Evolutionary conservation across 2,329 filamentous ascomycete species (phyloP).

Genomic region (Ceratocystis cacaofunesta): DNA sequence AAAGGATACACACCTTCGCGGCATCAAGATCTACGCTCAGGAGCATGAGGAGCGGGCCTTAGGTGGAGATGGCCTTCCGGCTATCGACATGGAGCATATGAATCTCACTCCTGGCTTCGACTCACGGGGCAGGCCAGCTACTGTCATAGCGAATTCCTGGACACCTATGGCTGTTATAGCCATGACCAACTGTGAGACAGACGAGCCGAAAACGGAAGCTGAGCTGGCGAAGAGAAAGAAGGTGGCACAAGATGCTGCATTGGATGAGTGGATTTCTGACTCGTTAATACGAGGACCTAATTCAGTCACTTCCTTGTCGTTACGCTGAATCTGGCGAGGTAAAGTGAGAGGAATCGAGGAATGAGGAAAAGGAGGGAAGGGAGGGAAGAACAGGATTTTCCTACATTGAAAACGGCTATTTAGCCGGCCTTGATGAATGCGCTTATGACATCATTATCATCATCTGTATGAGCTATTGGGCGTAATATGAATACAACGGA

Average conservation of each 20-base stretch:
- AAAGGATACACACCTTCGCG: constrained; percentile 94
- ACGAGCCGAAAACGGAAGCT: background rate
- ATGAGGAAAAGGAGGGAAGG: background rate
- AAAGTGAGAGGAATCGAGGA: too few relatives aligned
- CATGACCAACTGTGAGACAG: background rate
- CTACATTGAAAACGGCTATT: background rate
- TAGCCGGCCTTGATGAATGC: background rate
- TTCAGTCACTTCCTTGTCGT: constrained; percentile 6
- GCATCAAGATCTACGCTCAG: constrained; percentile 68
- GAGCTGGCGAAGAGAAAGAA: background rate
- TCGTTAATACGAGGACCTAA: constrained; percentile 5
- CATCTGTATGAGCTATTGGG: background rate
- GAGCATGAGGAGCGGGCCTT: constrained; percentile 29
- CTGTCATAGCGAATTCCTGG: background rate
- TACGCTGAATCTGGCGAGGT: constrained; percentile 1
- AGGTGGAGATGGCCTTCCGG: constrained; percentile 12
- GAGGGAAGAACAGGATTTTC: background rate
- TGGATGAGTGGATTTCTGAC: constrained; percentile 13
- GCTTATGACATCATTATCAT: background rate
- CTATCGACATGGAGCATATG: constrained; percentile 7
- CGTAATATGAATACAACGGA: background rate
- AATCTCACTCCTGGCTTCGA: background rate
- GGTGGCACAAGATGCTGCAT: constrained; percentile 2
- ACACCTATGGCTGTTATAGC: background rate
- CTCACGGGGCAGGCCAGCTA: background rate